phyloP scores from a whole-genome alignment of 371 early-diverging fungal genomes.

The Zychaea mexicana region DNA sequence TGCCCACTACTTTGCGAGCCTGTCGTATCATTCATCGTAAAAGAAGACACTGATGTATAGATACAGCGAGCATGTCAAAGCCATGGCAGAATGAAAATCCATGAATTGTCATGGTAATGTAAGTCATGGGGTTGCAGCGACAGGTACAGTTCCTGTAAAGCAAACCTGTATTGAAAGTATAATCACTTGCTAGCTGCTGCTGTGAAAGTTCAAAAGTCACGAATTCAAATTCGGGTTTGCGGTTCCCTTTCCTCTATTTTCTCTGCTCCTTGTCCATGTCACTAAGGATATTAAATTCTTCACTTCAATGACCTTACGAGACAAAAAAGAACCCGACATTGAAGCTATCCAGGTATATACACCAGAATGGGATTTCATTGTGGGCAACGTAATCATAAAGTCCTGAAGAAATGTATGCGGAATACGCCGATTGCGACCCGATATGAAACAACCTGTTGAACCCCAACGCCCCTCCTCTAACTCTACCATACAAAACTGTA shows the following conservation, averaged over 20 bases:
- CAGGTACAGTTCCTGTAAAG: too few relatives aligned
- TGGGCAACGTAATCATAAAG: too few relatives aligned
- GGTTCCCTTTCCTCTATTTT: not conserved
- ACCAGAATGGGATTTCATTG: not conserved
- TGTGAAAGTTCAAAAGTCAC: not conserved
- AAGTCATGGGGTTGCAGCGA: too few relatives aligned
- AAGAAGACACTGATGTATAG: too few relatives aligned
- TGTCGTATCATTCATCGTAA: too few relatives aligned
- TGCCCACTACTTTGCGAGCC: too few relatives aligned
- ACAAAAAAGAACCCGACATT: constrained; percentile 20
- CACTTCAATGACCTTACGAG: constrained; percentile 21
- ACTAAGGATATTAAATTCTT: not conserved
- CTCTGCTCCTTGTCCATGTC: not conserved
- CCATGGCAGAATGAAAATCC: too few relatives aligned
- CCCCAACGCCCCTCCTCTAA: not conserved
- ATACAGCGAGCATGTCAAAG: too few relatives aligned
- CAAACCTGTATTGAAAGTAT: not conserved
- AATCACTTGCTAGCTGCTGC: not conserved
- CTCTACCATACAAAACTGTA: not conserved
- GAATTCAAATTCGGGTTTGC: not conserved
- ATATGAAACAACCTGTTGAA: not conserved
- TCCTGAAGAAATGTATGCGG: not conserved
- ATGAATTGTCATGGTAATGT: too few relatives aligned
- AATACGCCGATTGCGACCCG: not conserved
- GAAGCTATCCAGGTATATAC: constrained; percentile 20